These are phyloP conservation scores for Hortiboletus flavorubellus DNA, from an alignment of 768 basidiomycete genomes.

Conservation along the genomic window DNA sequence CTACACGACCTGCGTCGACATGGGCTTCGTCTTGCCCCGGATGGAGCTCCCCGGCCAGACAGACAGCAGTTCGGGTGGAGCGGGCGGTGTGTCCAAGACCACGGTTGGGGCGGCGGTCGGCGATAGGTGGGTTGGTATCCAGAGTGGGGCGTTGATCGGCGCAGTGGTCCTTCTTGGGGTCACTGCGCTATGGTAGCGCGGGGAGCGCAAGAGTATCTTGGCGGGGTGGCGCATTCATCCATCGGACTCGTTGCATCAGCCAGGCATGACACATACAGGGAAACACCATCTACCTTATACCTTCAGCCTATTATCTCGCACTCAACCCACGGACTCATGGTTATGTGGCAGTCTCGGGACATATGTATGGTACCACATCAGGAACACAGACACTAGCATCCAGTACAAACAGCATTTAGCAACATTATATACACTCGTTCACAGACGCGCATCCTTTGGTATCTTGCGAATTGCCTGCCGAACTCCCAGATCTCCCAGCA, in stretches of 20 bases:
- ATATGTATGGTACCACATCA: too few relatives aligned
- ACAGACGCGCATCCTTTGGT: slow-evolving; percentile 49
- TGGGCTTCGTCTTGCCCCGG: slow-evolving; percentile 22
- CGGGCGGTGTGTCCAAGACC: background rate
- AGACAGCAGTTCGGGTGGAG: slow-evolving; percentile 7
- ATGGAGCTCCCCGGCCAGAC: slow-evolving; percentile 28
- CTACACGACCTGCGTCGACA: slow-evolving; percentile 24
- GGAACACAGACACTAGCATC: background rate
- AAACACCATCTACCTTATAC: slow-evolving; percentile 9
- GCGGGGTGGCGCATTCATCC: background rate
- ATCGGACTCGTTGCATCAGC: slow-evolving; percentile 1
- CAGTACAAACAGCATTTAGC: background rate
- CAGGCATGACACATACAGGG: background rate
- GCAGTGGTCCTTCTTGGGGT: background rate
- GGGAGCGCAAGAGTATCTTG: background rate
- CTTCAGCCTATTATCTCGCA: slow-evolving; percentile 4
- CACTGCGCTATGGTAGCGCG: slow-evolving; percentile 10
- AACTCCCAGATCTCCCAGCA: slow-evolving; percentile 70
- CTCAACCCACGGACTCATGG: background rate
- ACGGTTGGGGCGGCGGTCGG: slow-evolving; percentile 1
- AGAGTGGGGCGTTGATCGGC: slow-evolving; percentile 1
- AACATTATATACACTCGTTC: slow-evolving; percentile 8
- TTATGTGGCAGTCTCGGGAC: too few relatives aligned
- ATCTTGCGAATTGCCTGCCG: slow-evolving; percentile 71
- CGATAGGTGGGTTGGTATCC: background rate